Base-by-base conservation (phyloP, 352 stramenopile species). In the Phytophthora pluvialis region DNA sequence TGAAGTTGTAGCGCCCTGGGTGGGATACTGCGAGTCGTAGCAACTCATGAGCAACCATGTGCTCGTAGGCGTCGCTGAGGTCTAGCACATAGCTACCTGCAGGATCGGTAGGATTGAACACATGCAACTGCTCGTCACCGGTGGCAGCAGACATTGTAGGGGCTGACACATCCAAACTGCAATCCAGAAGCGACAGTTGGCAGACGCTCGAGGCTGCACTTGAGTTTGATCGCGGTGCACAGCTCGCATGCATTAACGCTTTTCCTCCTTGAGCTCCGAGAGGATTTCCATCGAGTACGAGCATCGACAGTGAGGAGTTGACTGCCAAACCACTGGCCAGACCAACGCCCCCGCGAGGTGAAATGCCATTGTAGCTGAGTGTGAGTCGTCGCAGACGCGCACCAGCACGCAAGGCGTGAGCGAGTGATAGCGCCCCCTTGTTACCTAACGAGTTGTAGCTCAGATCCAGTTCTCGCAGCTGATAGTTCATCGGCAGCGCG, bases 21-120 rank as follows among this genome's bases (percentile, higher is more conserved):
- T 89, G 74, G 26, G 75, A 78, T 35, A 78, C 84, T 7, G 85
- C 85, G 5, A 94, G 51, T 3, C 83, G 83, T 5, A 94, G 70
- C 16, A 95, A 45, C 26, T 91, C 81, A 21, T 86, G 77, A 0
- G 82, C 80, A 15, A 95, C 85, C 72, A 91, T 90, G 60, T 83
- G 64, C 39, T 92, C 85, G 60, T 92, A 95, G 4, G 87, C 75
- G 29, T 90, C 80, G 13, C 69, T 73, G n/a, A 94, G 55, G 31
- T 91, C 75, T 0, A 95, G 59, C 0, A 67, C 31, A 54, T 94
- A 95, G 28, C 64, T 65, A 4, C 86, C 84, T 1, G 67, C 76
- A 12, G 83, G 83, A 28, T 91, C 70, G 3, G 53, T 72, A 0
- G 79, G 72, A 21, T 93, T 87, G 59, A 93, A 95, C 15, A 83